These are phyloP conservation scores for Aspergillus sclerotioniger DNA, from an alignment of 495 filamentous ascomycete species.

Conservation along the genomic window DNA sequence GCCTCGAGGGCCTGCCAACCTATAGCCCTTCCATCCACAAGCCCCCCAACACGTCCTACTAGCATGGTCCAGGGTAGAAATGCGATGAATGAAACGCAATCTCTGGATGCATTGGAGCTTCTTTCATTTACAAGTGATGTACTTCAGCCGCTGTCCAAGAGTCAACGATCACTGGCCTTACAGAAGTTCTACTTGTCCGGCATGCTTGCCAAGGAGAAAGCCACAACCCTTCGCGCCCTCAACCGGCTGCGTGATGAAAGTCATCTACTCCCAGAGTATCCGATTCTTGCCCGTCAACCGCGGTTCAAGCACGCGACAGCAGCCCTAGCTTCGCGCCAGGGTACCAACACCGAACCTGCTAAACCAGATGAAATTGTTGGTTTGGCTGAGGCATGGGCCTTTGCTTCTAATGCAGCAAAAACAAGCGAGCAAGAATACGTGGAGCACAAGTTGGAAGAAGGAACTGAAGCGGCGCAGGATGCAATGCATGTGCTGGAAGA, in stretches of 20 bases:
- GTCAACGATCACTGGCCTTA: slow-evolving; percentile 60
- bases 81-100: slow-evolving; percentile 14
- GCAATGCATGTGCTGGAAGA: slow-evolving; percentile 32
- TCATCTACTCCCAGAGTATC: slow-evolving; percentile 63
- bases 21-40: slow-evolving; percentile 22
- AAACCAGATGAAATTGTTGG: slow-evolving; percentile 33
- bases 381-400: slow-evolving; percentile 48
- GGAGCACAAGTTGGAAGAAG: slow-evolving; percentile 36
- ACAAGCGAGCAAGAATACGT: slow-evolving; percentile 34
- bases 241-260: slow-evolving; percentile 66
- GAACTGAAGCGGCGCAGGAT: slow-evolving; percentile 30
- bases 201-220: slow-evolving; percentile 57
- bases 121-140: slow-evolving; percentile 57
- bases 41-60: slow-evolving; percentile 28
- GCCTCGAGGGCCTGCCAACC: slow-evolving; percentile 39
- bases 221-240: slow-evolving; percentile 51
- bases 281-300: slow-evolving; percentile 46
- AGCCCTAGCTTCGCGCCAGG: slow-evolving; percentile 27
- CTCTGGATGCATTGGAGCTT: slow-evolving; percentile 30
- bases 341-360: slow-evolving; percentile 16
- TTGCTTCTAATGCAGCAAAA: slow-evolving; percentile 45
- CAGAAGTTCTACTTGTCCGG: slow-evolving; percentile 63
- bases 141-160: slow-evolving; percentile 55
- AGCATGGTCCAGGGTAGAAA: slow-evolving; percentile 16
- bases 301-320: slow-evolving; percentile 44